Base-by-base conservation (phyloP, 352 stramenopile species). In the Phytophthora pini region DNA sequence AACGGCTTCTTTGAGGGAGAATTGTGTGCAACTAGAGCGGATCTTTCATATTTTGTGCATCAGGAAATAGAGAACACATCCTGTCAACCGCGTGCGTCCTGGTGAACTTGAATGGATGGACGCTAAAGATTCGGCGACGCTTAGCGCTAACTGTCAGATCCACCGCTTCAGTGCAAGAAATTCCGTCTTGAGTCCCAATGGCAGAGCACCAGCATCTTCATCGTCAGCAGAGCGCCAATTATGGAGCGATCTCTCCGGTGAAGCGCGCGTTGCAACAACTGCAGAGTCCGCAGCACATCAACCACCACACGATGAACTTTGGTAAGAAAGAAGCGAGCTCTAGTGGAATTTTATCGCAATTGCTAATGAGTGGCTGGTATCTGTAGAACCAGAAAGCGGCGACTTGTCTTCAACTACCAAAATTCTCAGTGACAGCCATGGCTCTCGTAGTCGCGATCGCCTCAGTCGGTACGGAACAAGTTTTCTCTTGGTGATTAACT, bases 21-120 rank as follows among this genome's bases (percentile, higher is more conserved):
- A 54, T 43, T 31, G 17, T 54, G 40, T 54, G 34, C 43, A 38
- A 46, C 39, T 72, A 63, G 54, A 64, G 29, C 20, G 6, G 53
- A 5, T 49, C 20, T 56, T 65, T 70, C 52, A 65, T 62, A 32
- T 65, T 36, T 27, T 61, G 39, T 52, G 47, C 26, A 53, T 45
- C 40, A 67, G 52, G 51, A 57, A 75, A 75, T 68, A 73, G 65
- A 75, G 61, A 63, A 45, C 26, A 44, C 13, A 47, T 49, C 41
- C 59, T 62, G 43, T 7, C 31, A 45, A 45, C 32, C 26, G 46
- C 15, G 10, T 53, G 32, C 31, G 32, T 40, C 24, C 51, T 47
- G 10, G 32, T 29, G 38, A 17, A 20, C 29, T 34, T 59, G 31
- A 36, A 36, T 29, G 58, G n/a, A 15, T 46, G 39, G 39, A 39